Evolutionary conservation across 208 protist species (phyloP).

Genomic region (Baffinella frigidus): DNA sequence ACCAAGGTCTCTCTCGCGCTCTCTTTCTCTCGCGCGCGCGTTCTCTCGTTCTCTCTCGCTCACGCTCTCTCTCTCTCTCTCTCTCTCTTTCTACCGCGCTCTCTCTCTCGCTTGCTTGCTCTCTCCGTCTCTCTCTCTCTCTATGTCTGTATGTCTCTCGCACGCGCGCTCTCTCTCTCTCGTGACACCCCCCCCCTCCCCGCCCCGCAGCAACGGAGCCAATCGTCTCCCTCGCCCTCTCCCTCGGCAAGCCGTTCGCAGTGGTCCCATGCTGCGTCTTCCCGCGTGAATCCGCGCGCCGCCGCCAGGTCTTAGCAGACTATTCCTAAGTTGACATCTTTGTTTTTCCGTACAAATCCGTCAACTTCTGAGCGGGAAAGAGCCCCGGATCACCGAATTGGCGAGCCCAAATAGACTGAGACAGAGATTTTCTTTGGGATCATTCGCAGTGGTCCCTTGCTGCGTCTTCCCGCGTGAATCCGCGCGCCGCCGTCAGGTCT

Average conservation of each 20-base stretch:
- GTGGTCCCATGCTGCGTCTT: slow-evolving; percentile 46
- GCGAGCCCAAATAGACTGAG: too few relatives aligned
- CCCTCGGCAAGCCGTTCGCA: slow-evolving; percentile 9
- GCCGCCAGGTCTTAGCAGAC: too few relatives aligned
- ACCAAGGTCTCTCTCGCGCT: not conserved
- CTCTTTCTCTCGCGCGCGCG: not conserved
- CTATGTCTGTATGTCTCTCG: not conserved
- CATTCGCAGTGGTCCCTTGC: slow-evolving; percentile 48
- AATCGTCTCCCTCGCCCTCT: not conserved
- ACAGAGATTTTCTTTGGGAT: too few relatives aligned
- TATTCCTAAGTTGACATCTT: too few relatives aligned
- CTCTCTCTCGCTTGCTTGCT: not conserved
- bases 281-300: not conserved
- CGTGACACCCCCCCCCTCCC: not conserved
- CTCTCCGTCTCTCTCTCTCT: not conserved
- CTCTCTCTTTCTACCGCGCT: not conserved
- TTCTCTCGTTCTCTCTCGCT: not conserved
- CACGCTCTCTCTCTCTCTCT: not conserved
- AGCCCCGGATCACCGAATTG: too few relatives aligned
- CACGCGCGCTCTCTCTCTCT: too few relatives aligned
- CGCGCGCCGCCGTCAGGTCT: not conserved
- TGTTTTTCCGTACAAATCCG: too few relatives aligned
- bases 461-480: slow-evolving; percentile 1
- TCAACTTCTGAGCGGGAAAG: too few relatives aligned
- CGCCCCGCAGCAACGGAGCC: slow-evolving; percentile 11